Conservation (phyloP, 2,329 filamentous ascomycete genomes). For the Dissoconium aciculare region DNA sequence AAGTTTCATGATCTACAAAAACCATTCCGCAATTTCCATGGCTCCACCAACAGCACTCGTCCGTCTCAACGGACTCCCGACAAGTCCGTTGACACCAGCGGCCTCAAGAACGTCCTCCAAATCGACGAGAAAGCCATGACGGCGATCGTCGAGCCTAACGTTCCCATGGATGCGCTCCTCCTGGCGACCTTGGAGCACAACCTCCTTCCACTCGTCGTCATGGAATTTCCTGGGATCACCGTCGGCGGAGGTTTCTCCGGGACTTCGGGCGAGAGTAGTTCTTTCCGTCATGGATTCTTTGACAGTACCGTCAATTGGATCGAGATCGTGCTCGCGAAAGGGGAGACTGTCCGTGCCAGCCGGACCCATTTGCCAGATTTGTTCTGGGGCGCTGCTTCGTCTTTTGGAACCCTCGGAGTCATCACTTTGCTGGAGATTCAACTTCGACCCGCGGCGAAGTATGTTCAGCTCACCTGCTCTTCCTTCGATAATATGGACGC, state of each 20-base stretch:
- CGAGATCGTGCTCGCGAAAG: slow-evolving; percentile 50
- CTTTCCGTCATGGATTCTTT: slow-evolving; percentile 52
- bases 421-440: slow-evolving; percentile 41
- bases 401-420: slow-evolving; percentile 52
- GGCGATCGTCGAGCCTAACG: slow-evolving; percentile 50
- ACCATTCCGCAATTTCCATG: slow-evolving; percentile 43
- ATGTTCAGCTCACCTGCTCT: slow-evolving; percentile 36
- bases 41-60: slow-evolving; percentile 39
- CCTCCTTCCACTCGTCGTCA: slow-evolving; percentile 49
- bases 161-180: slow-evolving; percentile 51
- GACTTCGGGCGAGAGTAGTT: slow-evolving; percentile 52
- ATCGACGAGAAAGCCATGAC: slow-evolving; percentile 30
- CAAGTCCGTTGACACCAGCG: slow-evolving; percentile 34
- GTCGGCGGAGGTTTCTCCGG: slow-evolving; percentile 52
- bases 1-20: slow-evolving; percentile 33
- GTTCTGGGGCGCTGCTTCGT: slow-evolving; percentile 49
- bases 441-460: slow-evolving; percentile 33
- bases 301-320: slow-evolving; percentile 46
- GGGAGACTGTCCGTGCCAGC: slow-evolving; percentile 28
- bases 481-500: slow-evolving; percentile 28
- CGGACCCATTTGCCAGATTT: slow-evolving; percentile 41
- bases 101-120: slow-evolving; percentile 32
- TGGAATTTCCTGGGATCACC: slow-evolving; percentile 59
- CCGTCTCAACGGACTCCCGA: slow-evolving; percentile 23
- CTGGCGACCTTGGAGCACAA: slow-evolving; percentile 40